Base-by-base conservation (phyloP, 257 asterid species). In the Solanum sitiens region DNA sequence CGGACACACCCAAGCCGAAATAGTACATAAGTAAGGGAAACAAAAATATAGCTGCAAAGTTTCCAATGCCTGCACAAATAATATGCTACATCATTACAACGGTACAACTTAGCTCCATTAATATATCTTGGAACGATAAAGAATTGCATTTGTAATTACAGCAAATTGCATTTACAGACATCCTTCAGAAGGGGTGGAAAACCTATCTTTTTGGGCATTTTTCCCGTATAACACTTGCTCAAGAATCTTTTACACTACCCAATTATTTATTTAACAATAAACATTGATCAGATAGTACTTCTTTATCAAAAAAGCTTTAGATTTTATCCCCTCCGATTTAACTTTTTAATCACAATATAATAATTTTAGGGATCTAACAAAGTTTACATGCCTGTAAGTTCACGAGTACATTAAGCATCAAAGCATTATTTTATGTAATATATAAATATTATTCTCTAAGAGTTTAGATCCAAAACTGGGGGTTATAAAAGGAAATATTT, bases 1-100 rank as follows among this genome's bases (percentile, higher is more conserved):
- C 99, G 86, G 93, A 67, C 91, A 93, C 95, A 88, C 99, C 99
- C 95, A 95, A 84, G 88, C 86, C 90, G 76, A 84, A 95, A 90
- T 90, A 92, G 89, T 93, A 87, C 92, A 95, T 93, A 87, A 95
- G 89, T 68, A 95, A 86, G 27, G 99, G 99, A 89, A 97, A 95
- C 89, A 97, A 92, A 89, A 94, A 39, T 89, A 95, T 88, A 83
- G 98, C 98, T 27, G 92, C 89, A 88, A 95, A 91, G 89, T 95
- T 97, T 76, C 98, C 99, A 87, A 97, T 72, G 88, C 97, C 99
- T 96, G 98, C 93, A 92, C 18, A 72, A 86, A 73, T 33, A 86
- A 35, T 18, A 73, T 50, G 83, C 16, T 27, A 50, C 40, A 82
- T 50, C 39, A 82, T 18, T 6, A 82, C 45, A 50, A 30, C 30